Conservation (phyloP, 2,329 filamentous ascomycete species). For the Chrysoporthe deuterocubensis region DNA sequence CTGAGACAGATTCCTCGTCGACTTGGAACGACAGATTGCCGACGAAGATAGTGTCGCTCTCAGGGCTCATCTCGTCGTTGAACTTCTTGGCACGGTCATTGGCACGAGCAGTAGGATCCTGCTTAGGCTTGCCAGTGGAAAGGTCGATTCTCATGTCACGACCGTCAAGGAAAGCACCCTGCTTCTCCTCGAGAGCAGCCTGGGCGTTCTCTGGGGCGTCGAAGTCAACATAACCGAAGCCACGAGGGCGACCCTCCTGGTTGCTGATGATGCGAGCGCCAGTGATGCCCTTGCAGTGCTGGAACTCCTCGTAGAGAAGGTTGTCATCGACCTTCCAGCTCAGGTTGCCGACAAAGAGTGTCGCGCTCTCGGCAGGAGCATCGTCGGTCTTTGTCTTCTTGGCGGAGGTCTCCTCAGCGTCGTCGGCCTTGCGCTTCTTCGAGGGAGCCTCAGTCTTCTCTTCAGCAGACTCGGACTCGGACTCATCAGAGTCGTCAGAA, state of each 20-base stretch:
- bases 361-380: slow-evolving; percentile 54
- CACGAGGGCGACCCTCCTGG: slow-evolving; percentile 81
- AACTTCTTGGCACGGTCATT: slow-evolving; percentile 69
- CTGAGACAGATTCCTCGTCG: slow-evolving; percentile 74
- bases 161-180: slow-evolving; percentile 41
- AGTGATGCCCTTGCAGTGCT: slow-evolving; percentile 73
- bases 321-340: slow-evolving; percentile 91
- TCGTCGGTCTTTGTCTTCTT: slow-evolving; percentile 72
- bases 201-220: slow-evolving; percentile 55
- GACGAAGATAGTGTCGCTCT: slow-evolving; percentile 86
- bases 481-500: slow-evolving; percentile 38
- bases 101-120: slow-evolving; percentile 52
- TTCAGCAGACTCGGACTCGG: slow-evolving; percentile 37
- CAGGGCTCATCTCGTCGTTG: slow-evolving; percentile 79
- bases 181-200: slow-evolving; percentile 46
- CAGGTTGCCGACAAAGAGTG: slow-evolving; percentile 88
- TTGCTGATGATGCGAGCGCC: slow-evolving; percentile 83
- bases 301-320: slow-evolving; percentile 79
- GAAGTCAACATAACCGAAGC: slow-evolving; percentile 94
- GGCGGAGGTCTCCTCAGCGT: slow-evolving; percentile 50
- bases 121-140: slow-evolving; percentile 39
- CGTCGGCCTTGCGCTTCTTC: slow-evolving; percentile 72
- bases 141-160: slow-evolving; percentile 46
- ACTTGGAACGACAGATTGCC: slow-evolving; percentile 88
- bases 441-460: slow-evolving; percentile 38